These are phyloP conservation scores for Trichoderma reesei DNA, from an alignment of 495 filamentous ascomycete species.

Conservation along the genomic window DNA sequence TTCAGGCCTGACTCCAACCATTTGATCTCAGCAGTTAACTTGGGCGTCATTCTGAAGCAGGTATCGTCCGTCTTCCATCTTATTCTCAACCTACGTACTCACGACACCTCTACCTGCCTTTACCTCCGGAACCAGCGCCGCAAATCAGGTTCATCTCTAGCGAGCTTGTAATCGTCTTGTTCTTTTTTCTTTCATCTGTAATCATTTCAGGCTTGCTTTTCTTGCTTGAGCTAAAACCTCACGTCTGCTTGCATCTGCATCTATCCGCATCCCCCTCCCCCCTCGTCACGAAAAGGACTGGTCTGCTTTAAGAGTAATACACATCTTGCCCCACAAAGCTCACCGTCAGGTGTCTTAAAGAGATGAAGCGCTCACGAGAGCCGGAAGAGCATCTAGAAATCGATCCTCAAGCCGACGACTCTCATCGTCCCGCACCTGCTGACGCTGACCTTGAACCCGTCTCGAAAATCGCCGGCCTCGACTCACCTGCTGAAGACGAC, in stretches of 20 bases:
- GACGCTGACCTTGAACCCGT: constrained; percentile 19
- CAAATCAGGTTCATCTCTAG: no score
- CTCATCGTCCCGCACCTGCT: constrained; percentile 2
- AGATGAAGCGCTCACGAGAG: constrained; percentile 46
- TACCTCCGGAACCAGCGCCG: no score
- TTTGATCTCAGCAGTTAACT: no score
- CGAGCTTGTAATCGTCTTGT: neutral
- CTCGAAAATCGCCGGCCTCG: constrained; percentile 35
- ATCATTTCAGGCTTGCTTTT: neutral
- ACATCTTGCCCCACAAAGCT: constrained; percentile 1
- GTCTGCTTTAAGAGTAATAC: neutral
- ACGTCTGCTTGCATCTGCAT: neutral
- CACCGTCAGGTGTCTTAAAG: constrained; percentile 3
- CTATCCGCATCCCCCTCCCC: neutral
- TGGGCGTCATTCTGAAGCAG: no score
- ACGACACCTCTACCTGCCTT: no score
- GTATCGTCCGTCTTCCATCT: no score
- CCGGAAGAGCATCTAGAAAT: constrained; percentile 31
- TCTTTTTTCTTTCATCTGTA: neutral
- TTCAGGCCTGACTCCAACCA: no score
- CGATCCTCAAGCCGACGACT: constrained; percentile 1
- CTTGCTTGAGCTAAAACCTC: neutral
- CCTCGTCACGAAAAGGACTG: neutral
- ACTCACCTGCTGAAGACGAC: constrained; percentile 19
- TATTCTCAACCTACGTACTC: no score